These are phyloP conservation scores for Hyphodiscus hymeniophilus DNA, from an alignment of 495 filamentous ascomycete genomes.

Conservation along the genomic window DNA sequence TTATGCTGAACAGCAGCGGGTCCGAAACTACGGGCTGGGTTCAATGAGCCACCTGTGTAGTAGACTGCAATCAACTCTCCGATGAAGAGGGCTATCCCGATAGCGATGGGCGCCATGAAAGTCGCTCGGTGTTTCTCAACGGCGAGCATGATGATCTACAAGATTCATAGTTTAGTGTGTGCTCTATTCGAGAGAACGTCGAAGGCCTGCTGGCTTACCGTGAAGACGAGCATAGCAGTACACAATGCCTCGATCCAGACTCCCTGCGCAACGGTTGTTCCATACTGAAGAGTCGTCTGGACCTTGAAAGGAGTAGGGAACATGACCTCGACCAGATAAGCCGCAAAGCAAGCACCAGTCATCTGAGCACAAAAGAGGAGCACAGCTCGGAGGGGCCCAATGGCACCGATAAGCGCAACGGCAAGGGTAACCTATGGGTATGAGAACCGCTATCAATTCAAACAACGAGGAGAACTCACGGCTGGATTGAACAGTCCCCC, in stretches of 20 bases:
- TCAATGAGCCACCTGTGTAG: conserved; percentile 65
- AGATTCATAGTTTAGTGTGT: too few species aligned
- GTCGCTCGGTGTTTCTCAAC: conserved; percentile 45
- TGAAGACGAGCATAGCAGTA: conserved; percentile 44
- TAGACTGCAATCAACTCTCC: conserved; percentile 46
- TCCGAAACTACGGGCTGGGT: conserved; percentile 66
- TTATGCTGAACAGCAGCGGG: conserved; percentile 52
- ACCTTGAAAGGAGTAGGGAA: conserved; percentile 43
- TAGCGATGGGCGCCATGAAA: conserved; percentile 44
- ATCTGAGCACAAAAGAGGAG: conserved; percentile 50
- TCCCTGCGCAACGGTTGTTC: conserved; percentile 38
- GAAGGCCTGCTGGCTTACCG: too few species aligned
- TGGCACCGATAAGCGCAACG: conserved; percentile 47
- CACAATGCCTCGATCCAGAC: conserved; percentile 49
- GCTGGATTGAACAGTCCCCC: conserved; percentile 52
- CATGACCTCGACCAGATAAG: conserved; percentile 40
- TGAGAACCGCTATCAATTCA: too few species aligned
- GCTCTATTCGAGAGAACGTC: too few species aligned
- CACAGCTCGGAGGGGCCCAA: conserved; percentile 37
- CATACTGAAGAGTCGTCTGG: conserved; percentile 32
- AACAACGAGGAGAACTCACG: too few species aligned
- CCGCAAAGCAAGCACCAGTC: conserved; percentile 45
- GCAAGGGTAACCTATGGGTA: conserved; percentile 50
- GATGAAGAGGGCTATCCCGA: conserved; percentile 43
- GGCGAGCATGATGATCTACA: conserved; percentile 52